A percentile compares a stretch with the other conserved stretches of the same genome.
These are phyloP conservation scores for Torulaspora globosa DNA, from an alignment of 1,139 yeast genomes.

Conservation along the genomic window DNA sequence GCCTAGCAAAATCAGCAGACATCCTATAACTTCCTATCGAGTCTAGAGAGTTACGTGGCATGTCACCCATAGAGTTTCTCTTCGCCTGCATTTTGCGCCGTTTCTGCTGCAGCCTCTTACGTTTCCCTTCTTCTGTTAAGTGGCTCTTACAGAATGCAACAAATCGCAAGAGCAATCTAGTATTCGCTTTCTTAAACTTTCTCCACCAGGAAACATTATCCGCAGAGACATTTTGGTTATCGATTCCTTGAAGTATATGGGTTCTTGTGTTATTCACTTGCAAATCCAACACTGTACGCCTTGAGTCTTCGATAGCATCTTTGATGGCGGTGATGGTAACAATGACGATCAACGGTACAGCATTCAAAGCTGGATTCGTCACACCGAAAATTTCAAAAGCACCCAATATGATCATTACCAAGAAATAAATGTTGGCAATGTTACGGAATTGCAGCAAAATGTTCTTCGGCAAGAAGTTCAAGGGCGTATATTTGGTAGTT, in stretches of 20 bases:
- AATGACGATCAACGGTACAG: constrained; percentile 92
- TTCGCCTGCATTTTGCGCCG: constrained; percentile 20
- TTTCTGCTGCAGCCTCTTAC: constrained; percentile 27
- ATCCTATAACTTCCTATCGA: constrained; percentile 33
- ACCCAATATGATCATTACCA: constrained; percentile 76
- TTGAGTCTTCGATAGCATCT: constrained; percentile 91
- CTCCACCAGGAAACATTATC: constrained; percentile 57
- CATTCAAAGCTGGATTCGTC: constrained; percentile 79
- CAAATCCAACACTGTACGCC: constrained; percentile 72
- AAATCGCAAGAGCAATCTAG: constrained; percentile 36
- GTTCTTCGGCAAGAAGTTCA: constrained; percentile 84
- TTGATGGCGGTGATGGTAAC: constrained; percentile 83
- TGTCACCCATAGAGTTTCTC: constrained; percentile 18
- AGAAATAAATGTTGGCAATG: constrained; percentile 85
- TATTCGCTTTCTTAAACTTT: constrained; percentile 51
- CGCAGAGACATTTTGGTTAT: constrained; percentile 73
- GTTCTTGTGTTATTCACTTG: constrained; percentile 87
- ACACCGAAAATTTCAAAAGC: constrained; percentile 91
- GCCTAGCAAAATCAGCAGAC: constrained; percentile 26
- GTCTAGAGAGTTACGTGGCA: constrained; percentile 35
- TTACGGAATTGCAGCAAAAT: constrained; percentile 74
- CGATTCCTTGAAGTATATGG: constrained; percentile 65
- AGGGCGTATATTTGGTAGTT: constrained; percentile 92
- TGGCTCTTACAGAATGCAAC: constrained; percentile 36
- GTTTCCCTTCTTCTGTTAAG: constrained; percentile 41